Evolutionary conservation across 1,284 basidiomycete species (phyloP), one percentile per base, ranked within the genome.

Genomic region (Puccinia coronata): DNA sequence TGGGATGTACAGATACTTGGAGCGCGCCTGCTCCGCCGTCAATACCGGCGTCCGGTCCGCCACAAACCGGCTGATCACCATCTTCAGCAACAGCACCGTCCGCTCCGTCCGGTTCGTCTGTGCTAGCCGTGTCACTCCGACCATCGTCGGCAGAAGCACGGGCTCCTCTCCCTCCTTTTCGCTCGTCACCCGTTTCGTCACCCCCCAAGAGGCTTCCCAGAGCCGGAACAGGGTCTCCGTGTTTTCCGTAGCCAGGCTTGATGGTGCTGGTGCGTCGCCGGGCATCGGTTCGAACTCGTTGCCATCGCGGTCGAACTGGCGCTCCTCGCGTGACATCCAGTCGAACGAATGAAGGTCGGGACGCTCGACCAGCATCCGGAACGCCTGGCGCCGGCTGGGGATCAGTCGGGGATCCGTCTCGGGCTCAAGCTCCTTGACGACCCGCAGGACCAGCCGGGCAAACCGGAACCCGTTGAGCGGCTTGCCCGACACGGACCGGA

Each of bases 171-270:
- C 20, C 23, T 28, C 11, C 23, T 63, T 16, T 55, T 69, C 57
- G 41, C 39, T 47, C 47, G 55, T 61, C 34, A 59, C 39, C 12
- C 53, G 51, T 28, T 70, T 73, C 14, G 39, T 67, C 3, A 80
- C n/a, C 20, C 51, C 77, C 79, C 79, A 80, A 14, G 70, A 72
- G 20, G 55, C 14, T 36, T 73, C 53, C 79, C 79, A 80, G 3
- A 80, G 49, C 23, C 39, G 14, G n/a, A 73, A 25, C 9, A 80
- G 8, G 12, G 59, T 41, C 2, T 72, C 43, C 5, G 73, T 47
- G 39, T 80, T 72, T 25, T 61, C 55, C 2, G 0, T 12, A 16
- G 20, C 23, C 31, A 63, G 23, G 20, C 43, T 23, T 18, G 51
- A 53, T 2, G n/a, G 2, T 12, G 28, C 31, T 69, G 16, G 9